These are phyloP conservation scores for Chrysosporium keratinophilum DNA, from an alignment of 2,329 filamentous ascomycete species.

Conservation along the genomic window DNA sequence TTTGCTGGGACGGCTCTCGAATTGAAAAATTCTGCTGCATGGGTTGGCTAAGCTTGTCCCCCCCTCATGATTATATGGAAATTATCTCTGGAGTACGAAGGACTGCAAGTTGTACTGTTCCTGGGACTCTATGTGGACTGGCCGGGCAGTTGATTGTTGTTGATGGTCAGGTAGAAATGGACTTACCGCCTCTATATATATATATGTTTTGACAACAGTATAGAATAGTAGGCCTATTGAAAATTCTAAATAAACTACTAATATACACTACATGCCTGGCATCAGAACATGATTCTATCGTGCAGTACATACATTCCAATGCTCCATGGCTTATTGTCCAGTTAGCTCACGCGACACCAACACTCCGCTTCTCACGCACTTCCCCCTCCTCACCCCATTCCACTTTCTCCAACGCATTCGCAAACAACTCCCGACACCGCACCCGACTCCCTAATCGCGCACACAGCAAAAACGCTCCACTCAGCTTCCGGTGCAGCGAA, in stretches of 20 bases:
- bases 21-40: too few species aligned
- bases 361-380: not conserved
- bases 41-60: too few species aligned
- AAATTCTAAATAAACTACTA: not conserved
- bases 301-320: not conserved
- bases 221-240: not conserved
- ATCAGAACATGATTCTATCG: not conserved
- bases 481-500: constrained; percentile 85
- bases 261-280: not conserved
- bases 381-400: constrained; percentile 15
- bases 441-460: constrained; percentile 76
- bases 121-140: too few species aligned
- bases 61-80: too few species aligned
- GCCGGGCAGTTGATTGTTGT: too few species aligned
- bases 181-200: not conserved
- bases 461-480: constrained; percentile 87
- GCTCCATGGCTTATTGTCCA: too few species aligned
- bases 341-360: not conserved
- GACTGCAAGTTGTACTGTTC: too few species aligned
- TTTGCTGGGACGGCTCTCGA: too few species aligned
- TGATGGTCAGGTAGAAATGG: not conserved
- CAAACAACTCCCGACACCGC: constrained; percentile 68
- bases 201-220: not conserved
- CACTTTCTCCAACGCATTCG: constrained; percentile 25
- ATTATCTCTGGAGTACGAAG: too few species aligned